Conservation (phyloP, 2,329 filamentous ascomycete genomes). For the Xylaria sp. region DNA sequence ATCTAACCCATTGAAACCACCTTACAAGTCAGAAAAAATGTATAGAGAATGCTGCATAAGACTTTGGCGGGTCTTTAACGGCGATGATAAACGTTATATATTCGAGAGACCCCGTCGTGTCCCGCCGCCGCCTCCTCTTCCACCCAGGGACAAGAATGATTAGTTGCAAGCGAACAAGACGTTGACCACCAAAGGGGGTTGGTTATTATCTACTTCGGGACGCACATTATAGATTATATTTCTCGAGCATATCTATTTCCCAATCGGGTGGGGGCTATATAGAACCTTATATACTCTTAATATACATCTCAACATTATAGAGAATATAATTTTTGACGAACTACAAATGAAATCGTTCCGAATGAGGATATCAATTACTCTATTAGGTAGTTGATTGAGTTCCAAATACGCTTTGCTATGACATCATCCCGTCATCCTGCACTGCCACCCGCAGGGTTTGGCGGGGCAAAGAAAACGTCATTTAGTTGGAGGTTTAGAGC, state of each 20-base stretch:
- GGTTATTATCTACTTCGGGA: background rate
- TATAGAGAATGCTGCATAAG: constrained; percentile 64
- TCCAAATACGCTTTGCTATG: background rate
- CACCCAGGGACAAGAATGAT: constrained; percentile 1
- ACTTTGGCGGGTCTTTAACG: constrained; percentile 57
- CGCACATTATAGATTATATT: background rate
- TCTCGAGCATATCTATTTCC: background rate
- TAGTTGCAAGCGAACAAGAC: background rate
- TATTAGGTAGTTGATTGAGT: background rate
- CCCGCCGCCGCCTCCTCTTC: constrained; percentile 23
- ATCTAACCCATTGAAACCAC: constrained; percentile 65
- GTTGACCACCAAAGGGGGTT: background rate
- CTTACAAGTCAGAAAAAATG: constrained; percentile 60
- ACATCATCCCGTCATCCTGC: constrained; percentile 23
- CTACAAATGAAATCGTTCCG: background rate
- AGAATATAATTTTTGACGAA: background rate
- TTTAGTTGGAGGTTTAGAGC: background rate
- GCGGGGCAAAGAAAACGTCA: constrained; percentile 19
- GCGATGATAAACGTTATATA: constrained; percentile 33
- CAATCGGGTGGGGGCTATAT: background rate
- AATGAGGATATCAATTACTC: background rate
- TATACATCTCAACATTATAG: background rate
- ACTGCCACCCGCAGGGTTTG: background rate
- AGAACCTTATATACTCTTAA: background rate
- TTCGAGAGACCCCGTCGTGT: constrained; percentile 37